A percentile compares a stretch with the other conserved stretches of the same genome.
These are phyloP conservation scores for Acanthamoeba triangularis DNA, from an alignment of 208 protist genomes.

Conservation along the genomic window DNA sequence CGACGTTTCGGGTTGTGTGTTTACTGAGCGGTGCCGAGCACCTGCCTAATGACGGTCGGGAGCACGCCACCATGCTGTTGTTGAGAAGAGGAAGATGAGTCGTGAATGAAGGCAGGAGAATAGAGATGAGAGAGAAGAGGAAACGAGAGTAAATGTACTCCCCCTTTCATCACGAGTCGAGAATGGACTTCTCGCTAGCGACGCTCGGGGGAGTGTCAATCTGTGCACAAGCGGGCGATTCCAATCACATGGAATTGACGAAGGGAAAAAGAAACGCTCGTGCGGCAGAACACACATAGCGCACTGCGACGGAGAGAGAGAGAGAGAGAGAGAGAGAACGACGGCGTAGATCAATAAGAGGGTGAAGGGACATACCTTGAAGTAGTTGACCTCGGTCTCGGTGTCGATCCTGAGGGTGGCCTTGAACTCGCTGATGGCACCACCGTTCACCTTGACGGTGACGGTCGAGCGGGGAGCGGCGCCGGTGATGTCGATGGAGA, in stretches of 20 bases:
- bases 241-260: neutral
- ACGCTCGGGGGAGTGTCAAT: slow-evolving; percentile 48
- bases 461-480: slow-evolving; percentile 83
- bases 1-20: neutral
- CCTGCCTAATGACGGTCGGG: slow-evolving; percentile 95
- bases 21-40: slow-evolving; percentile 78
- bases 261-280: slow-evolving; percentile 44
- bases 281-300: too few species aligned
- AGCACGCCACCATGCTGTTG: slow-evolving; percentile 95
- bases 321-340: neutral
- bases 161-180: slow-evolving; percentile 57
- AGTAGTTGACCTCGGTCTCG: slow-evolving; percentile 96
- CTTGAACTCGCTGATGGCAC: slow-evolving; percentile 92
- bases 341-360: neutral
- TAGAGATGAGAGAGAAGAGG: neutral
- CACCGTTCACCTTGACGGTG: slow-evolving; percentile 93
- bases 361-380: slow-evolving; percentile 84
- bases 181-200: slow-evolving; percentile 33
- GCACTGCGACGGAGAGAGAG: neutral
- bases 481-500: slow-evolving; percentile 64
- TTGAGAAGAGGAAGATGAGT: neutral
- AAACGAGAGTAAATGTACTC: neutral
- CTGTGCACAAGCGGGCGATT: slow-evolving; percentile 31
- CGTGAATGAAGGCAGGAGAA: neutral
- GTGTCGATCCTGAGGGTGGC: slow-evolving; percentile 96